Conservation (phyloP, 2,329 filamentous ascomycete genomes). For the Pyrenochaeta sp. region DNA sequence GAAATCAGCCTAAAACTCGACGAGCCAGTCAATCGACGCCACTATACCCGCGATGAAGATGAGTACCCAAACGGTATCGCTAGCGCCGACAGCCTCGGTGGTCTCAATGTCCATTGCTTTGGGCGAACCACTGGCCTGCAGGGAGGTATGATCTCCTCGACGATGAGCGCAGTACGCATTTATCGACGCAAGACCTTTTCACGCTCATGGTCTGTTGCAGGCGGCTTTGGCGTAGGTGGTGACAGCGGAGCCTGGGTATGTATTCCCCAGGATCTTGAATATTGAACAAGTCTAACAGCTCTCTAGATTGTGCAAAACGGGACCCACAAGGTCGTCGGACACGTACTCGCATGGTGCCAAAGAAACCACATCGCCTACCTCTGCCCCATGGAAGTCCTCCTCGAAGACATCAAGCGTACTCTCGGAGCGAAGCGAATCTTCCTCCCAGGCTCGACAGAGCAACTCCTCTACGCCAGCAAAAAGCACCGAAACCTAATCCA, state of each 20-base stretch:
- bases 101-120: constrained; percentile 83
- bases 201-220: constrained; percentile 70
- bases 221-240: constrained; percentile 75
- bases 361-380: constrained; percentile 87
- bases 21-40: constrained; percentile 43
- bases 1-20: constrained; percentile 42
- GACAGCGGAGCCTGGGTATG: constrained; percentile 95
- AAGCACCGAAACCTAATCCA: constrained; percentile 9
- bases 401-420: constrained; percentile 84
- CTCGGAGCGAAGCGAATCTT: constrained; percentile 74
- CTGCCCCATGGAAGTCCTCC: constrained; percentile 89
- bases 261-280: too few relatives aligned
- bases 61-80: constrained; percentile 66
- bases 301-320: constrained; percentile 82
- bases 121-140: constrained; percentile 87
- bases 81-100: constrained; percentile 69
- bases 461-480: constrained; percentile 21
- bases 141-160: constrained; percentile 76
- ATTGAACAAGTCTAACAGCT: too few relatives aligned
- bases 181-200: constrained; percentile 83
- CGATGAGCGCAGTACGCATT: constrained; percentile 85
- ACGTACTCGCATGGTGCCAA: constrained; percentile 87
- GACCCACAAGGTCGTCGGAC: constrained; percentile 82
- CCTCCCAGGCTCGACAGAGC: constrained; percentile 66
- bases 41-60: constrained; percentile 47